Conservation (phyloP, 345 rosid species). For the Hevea brasiliensis region DNA sequence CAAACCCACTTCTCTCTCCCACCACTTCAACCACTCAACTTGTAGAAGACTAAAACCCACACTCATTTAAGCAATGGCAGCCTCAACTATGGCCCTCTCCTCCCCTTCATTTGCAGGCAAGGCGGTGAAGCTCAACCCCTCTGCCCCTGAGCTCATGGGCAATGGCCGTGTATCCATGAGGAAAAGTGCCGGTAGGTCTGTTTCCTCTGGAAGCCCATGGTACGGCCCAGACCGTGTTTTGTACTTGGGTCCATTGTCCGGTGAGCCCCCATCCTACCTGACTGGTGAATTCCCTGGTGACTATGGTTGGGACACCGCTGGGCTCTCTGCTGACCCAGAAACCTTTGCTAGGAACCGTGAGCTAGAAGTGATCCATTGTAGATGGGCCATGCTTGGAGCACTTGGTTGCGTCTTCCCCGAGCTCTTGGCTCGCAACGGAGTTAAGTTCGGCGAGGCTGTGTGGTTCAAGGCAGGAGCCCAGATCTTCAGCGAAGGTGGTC, state of each 20-base stretch:
- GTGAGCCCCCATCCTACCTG: constrained; percentile 64
- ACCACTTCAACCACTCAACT: constrained; percentile 16
- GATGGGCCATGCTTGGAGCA: constrained; percentile 80
- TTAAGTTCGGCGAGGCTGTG: constrained; percentile 72
- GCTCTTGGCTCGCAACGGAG: constrained; percentile 69
- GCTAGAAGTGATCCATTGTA: constrained; percentile 74
- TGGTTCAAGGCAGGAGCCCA: constrained; percentile 91
- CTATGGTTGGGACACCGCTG: constrained; percentile 81
- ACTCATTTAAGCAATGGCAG: constrained; percentile 38
- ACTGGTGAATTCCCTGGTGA: constrained; percentile 80
- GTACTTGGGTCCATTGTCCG: constrained; percentile 76
- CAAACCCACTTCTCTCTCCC: neutral
- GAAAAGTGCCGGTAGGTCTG: constrained; percentile 38
- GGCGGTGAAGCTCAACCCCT: constrained; percentile 52
- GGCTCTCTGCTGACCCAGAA: constrained; percentile 83
- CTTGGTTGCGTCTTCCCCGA: constrained; percentile 80
- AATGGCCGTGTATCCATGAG: constrained; percentile 64
- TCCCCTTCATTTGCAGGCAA: constrained; percentile 62
- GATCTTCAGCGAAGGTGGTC: constrained; percentile 78
- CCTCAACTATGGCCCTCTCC: constrained; percentile 70
- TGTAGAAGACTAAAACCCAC: neutral
- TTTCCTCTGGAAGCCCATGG: constrained; percentile 62
- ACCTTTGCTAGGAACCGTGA: constrained; percentile 86
- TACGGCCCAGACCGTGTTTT: constrained; percentile 73
- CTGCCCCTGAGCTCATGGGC: constrained; percentile 41